Conservation (phyloP, 2,329 filamentous ascomycete species). For the Huntiella savannae region DNA sequence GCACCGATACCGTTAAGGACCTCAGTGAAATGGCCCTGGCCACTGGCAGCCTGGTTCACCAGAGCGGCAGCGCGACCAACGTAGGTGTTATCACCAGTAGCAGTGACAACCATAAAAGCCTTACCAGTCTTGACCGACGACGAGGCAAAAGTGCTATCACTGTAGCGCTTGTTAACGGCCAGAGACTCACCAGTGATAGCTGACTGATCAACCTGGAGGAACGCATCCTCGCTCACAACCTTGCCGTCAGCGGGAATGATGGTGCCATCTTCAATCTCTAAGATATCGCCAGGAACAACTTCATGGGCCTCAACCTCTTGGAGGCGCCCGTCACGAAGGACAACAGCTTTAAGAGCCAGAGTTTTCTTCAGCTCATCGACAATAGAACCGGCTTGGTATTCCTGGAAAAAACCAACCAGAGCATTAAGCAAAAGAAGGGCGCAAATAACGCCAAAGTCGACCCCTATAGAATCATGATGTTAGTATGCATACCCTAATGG, state of each 20-base stretch:
- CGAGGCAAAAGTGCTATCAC: slow-evolving; percentile 66
- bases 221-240: slow-evolving; percentile 65
- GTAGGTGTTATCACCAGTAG: slow-evolving; percentile 77
- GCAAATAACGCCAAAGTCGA: slow-evolving; percentile 85
- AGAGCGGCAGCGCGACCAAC: slow-evolving; percentile 77
- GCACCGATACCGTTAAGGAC: slow-evolving; percentile 77
- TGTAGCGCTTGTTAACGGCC: slow-evolving; percentile 71
- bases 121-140: slow-evolving; percentile 82
- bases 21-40: slow-evolving; percentile 23
- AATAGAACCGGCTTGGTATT: slow-evolving; percentile 77
- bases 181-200: slow-evolving; percentile 84
- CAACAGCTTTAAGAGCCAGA: slow-evolving; percentile 69
- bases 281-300: slow-evolving; percentile 76
- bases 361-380: slow-evolving; percentile 86
- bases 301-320: slow-evolving; percentile 66
- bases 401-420: slow-evolving; percentile 68
- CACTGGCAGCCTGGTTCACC: slow-evolving; percentile 55
- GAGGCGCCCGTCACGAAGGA: slow-evolving; percentile 59
- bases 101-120: slow-evolving; percentile 63
- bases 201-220: slow-evolving; percentile 23
- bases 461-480: slow-evolving; percentile 27
- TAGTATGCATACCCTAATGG: background rate
- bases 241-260: slow-evolving; percentile 81
- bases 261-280: slow-evolving; percentile 72
- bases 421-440: slow-evolving; percentile 70